phyloP scores from a whole-genome alignment of 345 rosid genomes.

The Lumnitzera racemosa region DNA sequence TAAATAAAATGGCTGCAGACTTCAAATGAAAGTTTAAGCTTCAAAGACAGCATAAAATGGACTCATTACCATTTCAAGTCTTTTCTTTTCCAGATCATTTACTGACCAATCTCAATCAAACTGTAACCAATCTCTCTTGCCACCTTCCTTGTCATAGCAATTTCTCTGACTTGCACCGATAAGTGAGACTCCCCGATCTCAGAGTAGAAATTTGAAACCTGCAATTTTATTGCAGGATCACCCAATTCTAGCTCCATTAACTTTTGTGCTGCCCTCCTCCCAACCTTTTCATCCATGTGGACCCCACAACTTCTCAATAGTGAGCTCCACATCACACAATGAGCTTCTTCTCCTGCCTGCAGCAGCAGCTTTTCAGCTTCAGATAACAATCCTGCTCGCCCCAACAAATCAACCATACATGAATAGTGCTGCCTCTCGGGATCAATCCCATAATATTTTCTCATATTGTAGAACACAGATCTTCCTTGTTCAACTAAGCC shows the following conservation, averaged over 20 bases:
- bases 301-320: constrained; percentile 66
- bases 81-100: constrained; percentile 5
- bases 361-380: constrained; percentile 60
- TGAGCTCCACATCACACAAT: constrained; percentile 70
- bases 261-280: constrained; percentile 56
- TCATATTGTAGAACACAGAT: constrained; percentile 23
- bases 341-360: constrained; percentile 35
- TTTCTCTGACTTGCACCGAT: constrained; percentile 44
- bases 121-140: constrained; percentile 51
- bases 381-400: constrained; percentile 61
- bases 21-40: constrained; percentile 20
- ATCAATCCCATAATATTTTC: constrained; percentile 32
- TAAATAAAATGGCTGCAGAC: constrained; percentile 18
- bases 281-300: constrained; percentile 46
- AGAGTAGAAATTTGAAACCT: constrained; percentile 64
- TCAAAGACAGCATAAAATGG: constrained; percentile 7
- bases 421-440: constrained; percentile 55
- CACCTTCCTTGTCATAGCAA: constrained; percentile 42
- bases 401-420: constrained; percentile 74
- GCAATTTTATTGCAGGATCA: constrained; percentile 45
- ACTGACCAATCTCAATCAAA: constrained; percentile 30
- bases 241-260: constrained; percentile 51
- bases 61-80: constrained; percentile 6
- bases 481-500: constrained; percentile 75
- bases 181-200: constrained; percentile 55